Conservation (phyloP, 2,329 filamentous ascomycete species). For the Neonectria punicea region DNA sequence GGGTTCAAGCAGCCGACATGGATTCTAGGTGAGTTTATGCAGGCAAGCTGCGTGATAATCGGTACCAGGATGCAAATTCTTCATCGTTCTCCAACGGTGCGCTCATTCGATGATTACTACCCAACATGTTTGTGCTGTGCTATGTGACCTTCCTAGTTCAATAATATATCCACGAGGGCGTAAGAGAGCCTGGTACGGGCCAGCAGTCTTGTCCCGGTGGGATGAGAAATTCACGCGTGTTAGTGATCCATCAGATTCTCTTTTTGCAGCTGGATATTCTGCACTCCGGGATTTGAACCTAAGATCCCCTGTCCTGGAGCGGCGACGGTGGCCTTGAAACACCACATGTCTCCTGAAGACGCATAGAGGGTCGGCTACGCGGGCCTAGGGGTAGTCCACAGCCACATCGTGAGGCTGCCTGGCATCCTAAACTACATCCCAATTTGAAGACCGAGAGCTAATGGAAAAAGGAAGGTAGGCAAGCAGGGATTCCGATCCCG, state of each 20-base stretch:
- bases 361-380: neutral
- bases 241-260: neutral
- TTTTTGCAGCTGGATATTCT: neutral
- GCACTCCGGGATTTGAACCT: neutral
- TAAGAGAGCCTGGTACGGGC: neutral
- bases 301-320: neutral
- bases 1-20: neutral
- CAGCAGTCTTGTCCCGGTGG: neutral
- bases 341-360: neutral
- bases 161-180: too few relatives aligned
- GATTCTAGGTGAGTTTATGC: neutral
- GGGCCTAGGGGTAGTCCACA: neutral
- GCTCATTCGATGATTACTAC: neutral
- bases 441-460: neutral
- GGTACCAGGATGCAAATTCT: conserved; percentile 6
- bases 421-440: neutral
- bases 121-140: too few relatives aligned
- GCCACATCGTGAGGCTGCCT: neutral
- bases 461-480: neutral
- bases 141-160: neutral
- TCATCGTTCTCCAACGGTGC: neutral
- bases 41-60: neutral
- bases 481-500: neutral
- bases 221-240: neutral
- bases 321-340: neutral